These are phyloP conservation scores for Pythium chondricola DNA, from an alignment of 352 stramenopile genomes.

Conservation along the genomic window DNA sequence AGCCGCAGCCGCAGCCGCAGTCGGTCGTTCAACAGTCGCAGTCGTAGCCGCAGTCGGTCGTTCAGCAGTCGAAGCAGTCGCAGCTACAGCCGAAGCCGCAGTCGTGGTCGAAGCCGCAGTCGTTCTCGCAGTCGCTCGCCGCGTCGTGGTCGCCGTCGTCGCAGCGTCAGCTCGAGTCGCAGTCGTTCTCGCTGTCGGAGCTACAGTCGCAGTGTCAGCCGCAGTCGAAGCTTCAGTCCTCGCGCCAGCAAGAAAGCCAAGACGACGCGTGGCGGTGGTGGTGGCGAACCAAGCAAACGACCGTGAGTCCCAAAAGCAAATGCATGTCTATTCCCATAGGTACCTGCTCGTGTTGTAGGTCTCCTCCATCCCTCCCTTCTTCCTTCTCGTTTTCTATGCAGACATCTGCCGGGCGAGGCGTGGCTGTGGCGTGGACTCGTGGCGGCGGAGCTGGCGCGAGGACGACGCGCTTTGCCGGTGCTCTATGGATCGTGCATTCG, in stretches of 20 bases:
- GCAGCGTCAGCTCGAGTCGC: conserved; percentile 13
- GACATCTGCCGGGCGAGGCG: background rate
- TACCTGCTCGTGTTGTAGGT: too few relatives aligned
- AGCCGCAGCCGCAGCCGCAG: conserved; percentile 10
- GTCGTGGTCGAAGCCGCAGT: conserved; percentile 19
- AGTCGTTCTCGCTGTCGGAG: conserved; percentile 7
- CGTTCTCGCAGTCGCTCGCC: background rate
- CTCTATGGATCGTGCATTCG: background rate
- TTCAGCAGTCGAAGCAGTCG: conserved; percentile 17
- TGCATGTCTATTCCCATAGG: conserved; percentile 1
- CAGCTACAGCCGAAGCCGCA: conserved; percentile 18
- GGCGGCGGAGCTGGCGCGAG: background rate
- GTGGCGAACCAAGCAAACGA: conserved; percentile 10
- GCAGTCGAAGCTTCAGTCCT: conserved; percentile 4
- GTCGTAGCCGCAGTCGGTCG: conserved; percentile 7
- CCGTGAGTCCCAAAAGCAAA: background rate
- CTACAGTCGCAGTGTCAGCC: conserved; percentile 18
- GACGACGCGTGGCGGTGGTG: conserved; percentile 3
- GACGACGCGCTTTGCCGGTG: background rate
- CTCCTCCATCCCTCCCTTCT: too few relatives aligned
- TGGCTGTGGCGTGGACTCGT: background rate
- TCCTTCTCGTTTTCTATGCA: background rate
- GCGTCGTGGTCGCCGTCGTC: conserved; percentile 6
- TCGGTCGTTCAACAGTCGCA: conserved; percentile 21
- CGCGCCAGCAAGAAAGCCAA: conserved; percentile 13